phyloP scores from a whole-genome alignment of 2,329 filamentous ascomycete genomes.

The Claviceps purpurea region DNA sequence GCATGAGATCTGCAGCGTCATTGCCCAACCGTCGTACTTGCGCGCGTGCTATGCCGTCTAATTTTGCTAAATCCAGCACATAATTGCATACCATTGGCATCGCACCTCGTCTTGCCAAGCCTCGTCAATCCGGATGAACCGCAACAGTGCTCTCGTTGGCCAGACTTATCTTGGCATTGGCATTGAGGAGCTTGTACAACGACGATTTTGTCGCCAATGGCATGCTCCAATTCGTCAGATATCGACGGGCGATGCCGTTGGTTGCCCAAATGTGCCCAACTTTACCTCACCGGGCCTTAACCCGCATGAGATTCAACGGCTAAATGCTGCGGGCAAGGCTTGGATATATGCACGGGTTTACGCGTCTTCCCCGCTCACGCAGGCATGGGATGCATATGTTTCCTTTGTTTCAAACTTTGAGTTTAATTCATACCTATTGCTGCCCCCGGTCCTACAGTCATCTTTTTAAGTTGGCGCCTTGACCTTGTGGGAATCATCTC shows the following conservation, averaged over 20 bases:
- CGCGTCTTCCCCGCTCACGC: not conserved
- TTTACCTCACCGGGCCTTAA: not conserved
- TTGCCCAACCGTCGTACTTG: not conserved
- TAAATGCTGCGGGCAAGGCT: not conserved
- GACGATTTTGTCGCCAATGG: not conserved
- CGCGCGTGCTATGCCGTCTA: not conserved
- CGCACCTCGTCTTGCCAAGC: not conserved
- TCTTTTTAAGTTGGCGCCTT: not conserved
- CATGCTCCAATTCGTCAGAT: not conserved
- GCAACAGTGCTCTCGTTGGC: not conserved
- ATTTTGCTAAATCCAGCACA: not conserved
- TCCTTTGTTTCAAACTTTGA: too few relatives aligned
- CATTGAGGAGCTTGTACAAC: not conserved
- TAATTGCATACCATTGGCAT: not conserved
- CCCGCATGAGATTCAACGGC: not conserved
- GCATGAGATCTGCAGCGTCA: not conserved
- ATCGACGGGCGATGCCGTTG: not conserved
- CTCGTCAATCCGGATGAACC: not conserved
- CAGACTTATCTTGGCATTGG: not conserved
- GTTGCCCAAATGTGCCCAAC: not conserved
- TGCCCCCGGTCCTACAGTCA: not conserved
- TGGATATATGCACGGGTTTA: slow-evolving; percentile 2
- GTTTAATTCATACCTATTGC: not conserved
- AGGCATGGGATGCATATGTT: not conserved
- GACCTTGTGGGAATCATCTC: not conserved